phyloP scores from a whole-genome alignment of 2,329 filamentous ascomycete species.

The Hirsutella thompsonii region DNA sequence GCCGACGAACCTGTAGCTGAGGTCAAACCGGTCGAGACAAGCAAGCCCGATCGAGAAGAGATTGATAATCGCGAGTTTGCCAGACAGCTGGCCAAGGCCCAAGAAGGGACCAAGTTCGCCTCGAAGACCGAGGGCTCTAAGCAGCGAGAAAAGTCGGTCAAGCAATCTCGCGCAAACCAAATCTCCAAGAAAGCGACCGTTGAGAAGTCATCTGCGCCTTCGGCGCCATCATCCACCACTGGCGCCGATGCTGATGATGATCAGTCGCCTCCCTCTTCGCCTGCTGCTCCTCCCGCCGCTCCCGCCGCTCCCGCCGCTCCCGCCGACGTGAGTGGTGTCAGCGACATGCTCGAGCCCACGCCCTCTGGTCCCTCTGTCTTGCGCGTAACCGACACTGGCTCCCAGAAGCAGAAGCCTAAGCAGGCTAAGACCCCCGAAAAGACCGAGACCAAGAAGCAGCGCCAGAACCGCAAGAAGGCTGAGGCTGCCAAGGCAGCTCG shows the following conservation, averaged over 20 bases:
- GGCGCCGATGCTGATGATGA: slow-evolving; percentile 74
- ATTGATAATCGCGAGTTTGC: slow-evolving; percentile 67
- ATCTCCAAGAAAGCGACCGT: slow-evolving; percentile 28
- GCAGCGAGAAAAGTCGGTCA: slow-evolving; percentile 56
- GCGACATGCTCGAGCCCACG: slow-evolving; percentile 80
- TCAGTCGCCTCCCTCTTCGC: slow-evolving; percentile 56
- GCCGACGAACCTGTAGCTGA: slow-evolving; percentile 13
- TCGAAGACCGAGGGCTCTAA: slow-evolving; percentile 41
- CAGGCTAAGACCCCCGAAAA: slow-evolving; percentile 50
- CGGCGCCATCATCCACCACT: slow-evolving; percentile 54
- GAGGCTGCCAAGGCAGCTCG: slow-evolving; percentile 65
- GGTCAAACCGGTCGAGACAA: slow-evolving; percentile 15
- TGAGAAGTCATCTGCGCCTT: slow-evolving; percentile 27
- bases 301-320: slow-evolving; percentile 42
- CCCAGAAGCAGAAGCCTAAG: slow-evolving; percentile 52
- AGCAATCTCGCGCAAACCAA: slow-evolving; percentile 51
- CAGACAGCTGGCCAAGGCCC: slow-evolving; percentile 55
- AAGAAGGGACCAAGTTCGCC: slow-evolving; percentile 52
- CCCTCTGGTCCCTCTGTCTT: slow-evolving; percentile 59
- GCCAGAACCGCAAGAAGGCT: slow-evolving; percentile 81
- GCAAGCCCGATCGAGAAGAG: slow-evolving; percentile 39
- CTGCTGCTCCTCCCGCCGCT: slow-evolving; percentile 42
- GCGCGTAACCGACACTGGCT: slow-evolving; percentile 56
- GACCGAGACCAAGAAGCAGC: slow-evolving; percentile 85
- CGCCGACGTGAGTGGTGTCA: slow-evolving; percentile 56